A percentile compares a stretch with the other conserved stretches of the same genome.
Conservation (phyloP, 2,329 filamentous ascomycete species). For the Rutstroemia sp. region DNA sequence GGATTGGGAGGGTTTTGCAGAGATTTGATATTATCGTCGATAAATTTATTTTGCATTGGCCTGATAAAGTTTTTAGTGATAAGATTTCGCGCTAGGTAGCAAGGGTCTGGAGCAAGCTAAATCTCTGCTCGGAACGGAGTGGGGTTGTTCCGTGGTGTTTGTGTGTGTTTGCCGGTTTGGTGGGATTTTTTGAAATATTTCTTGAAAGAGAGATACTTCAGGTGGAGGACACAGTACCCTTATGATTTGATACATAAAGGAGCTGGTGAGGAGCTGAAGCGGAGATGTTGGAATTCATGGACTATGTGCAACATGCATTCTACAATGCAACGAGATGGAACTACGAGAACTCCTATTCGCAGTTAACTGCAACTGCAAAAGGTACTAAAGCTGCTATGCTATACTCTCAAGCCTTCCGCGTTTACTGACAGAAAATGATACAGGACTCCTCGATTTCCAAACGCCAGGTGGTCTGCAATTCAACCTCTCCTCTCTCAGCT, state of each 20-base stretch:
- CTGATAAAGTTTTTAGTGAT: constrained; percentile 14
- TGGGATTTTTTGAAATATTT: too few relatives aligned
- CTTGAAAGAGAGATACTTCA: too few relatives aligned
- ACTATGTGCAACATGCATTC: constrained; percentile 89
- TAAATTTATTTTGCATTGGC: constrained; percentile 14
- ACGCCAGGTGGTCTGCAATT: constrained; percentile 79
- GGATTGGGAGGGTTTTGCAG: background rate
- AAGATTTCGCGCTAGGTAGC: constrained; percentile 13
- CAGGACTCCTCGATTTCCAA: constrained; percentile 80
- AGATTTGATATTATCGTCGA: constrained; percentile 10
- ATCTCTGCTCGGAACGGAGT: background rate
- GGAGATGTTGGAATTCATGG: constrained; percentile 90
- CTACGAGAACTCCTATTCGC: constrained; percentile 83
- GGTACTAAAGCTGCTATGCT: constrained; percentile 39
- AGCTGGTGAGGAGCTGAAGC: background rate
- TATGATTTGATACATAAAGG: too few relatives aligned
- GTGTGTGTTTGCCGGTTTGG: background rate
- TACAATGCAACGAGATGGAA: constrained; percentile 83
- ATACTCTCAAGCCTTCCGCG: constrained; percentile 3
- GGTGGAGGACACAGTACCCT: too few relatives aligned
- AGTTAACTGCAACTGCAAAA: constrained; percentile 75
- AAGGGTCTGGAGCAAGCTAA: background rate
- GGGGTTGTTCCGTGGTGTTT: constrained; percentile 2
- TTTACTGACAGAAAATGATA: constrained; percentile 14
- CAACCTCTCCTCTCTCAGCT: constrained; percentile 83